Percentiles rank a stretch among this genome's conserved stretches.
Evolutionary conservation across 345 rosid genomes (phyloP).

Genomic region (Salix exigua): DNA sequence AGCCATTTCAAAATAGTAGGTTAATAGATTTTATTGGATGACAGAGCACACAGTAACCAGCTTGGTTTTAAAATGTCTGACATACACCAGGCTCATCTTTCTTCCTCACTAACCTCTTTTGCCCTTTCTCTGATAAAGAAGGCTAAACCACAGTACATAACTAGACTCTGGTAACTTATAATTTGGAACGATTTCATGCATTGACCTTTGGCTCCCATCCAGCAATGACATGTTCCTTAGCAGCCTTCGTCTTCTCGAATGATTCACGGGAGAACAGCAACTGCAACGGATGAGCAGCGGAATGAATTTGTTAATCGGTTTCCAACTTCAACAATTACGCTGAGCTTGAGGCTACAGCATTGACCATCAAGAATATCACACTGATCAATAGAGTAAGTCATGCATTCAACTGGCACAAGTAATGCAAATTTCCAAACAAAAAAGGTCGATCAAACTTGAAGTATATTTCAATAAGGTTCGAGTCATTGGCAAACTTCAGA

Average conservation of each 20-base stretch:
- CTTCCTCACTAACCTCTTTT: not conserved
- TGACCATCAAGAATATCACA: not conserved
- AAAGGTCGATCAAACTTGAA: no score
- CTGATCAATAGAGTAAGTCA: not conserved
- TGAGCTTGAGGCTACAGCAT: not conserved
- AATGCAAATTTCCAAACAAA: no score
- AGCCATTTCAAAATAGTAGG: not conserved
- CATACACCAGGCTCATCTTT: not conserved
- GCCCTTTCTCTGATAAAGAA: not conserved
- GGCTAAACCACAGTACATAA: conserved; percentile 8
- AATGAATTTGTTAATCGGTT: not conserved
- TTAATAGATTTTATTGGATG: conserved; percentile 13
- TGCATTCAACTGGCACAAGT: not conserved
- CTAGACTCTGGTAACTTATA: conserved; percentile 19
- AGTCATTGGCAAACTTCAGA: not conserved
- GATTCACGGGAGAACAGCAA: conserved; percentile 52
- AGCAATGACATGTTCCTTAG: conserved; percentile 53
- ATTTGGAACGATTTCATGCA: conserved; percentile 38
- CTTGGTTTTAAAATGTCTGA: not conserved
- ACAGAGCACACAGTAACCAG: not conserved
- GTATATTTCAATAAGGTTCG: no score
- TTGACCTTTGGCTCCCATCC: conserved; percentile 89
- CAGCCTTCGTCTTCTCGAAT: conserved; percentile 64
- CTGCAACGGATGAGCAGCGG: conserved; percentile 25
- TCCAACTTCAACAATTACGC: not conserved